A percentile compares a stretch with the other conserved stretches of the same genome.
Evolutionary conservation across 2,329 filamentous ascomycete genomes (phyloP).

Genomic region (Xylariaceae sp.): DNA sequence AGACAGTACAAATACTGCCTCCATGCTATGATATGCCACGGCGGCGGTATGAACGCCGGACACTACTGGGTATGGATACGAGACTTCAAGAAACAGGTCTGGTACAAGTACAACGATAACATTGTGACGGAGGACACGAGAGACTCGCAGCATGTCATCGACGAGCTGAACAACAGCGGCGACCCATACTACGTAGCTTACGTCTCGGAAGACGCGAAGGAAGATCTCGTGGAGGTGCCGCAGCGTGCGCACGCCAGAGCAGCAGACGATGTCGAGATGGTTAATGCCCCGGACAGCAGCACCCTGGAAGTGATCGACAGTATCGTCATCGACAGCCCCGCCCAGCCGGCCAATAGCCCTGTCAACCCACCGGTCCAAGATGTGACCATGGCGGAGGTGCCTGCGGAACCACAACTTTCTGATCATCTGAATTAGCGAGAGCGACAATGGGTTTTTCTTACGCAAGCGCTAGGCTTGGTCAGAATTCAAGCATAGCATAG

Average conservation of each 20-base stretch:
- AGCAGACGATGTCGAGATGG: background rate
- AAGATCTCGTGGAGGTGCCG: conserved; percentile 45
- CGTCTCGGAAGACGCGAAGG: conserved; percentile 61
- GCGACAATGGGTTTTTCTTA: no score
- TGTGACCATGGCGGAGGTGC: conserved; percentile 5
- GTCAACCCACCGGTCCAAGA: conserved; percentile 6
- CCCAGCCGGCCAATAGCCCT: conserved; percentile 13
- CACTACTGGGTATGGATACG: conserved; percentile 98
- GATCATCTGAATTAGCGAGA: no score
- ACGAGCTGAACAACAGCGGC: conserved; percentile 59
- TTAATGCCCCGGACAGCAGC: background rate
- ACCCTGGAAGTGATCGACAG: conserved; percentile 28
- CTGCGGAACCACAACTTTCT: no score
- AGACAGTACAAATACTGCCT: conserved; percentile 69
- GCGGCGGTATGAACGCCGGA: conserved; percentile 65
- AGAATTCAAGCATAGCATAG: no score
- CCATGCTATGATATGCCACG: conserved; percentile 90
- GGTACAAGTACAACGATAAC: conserved; percentile 93
- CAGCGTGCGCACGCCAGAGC: conserved; percentile 28
- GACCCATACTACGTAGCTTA: conserved; percentile 84
- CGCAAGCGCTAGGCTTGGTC: no score
- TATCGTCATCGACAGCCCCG: conserved; percentile 17
- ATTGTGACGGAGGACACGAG: conserved; percentile 63
- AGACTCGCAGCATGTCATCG: conserved; percentile 63
- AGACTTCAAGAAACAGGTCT: conserved; percentile 74